A percentile compares a stretch with the other conserved stretches of the same genome.
Conservation (phyloP, 768 basidiomycete species). For the Psilocybe cyanescens region DNA sequence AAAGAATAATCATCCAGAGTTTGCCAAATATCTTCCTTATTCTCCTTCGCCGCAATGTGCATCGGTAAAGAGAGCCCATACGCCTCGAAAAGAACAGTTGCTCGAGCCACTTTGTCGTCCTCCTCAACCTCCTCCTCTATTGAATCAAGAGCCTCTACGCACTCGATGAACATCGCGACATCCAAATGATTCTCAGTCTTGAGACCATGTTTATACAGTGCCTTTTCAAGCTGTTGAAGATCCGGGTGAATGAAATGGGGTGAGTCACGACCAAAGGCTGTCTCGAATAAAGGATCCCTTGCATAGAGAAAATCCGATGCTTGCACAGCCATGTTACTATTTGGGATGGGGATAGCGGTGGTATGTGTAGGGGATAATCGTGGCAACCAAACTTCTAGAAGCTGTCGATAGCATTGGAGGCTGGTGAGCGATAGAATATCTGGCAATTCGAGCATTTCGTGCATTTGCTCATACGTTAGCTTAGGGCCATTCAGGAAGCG, state of each 20-base stretch:
- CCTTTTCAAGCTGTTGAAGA: constrained; percentile 31
- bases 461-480: constrained; percentile 12
- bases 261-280: constrained; percentile 36
- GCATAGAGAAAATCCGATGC: constrained; percentile 35
- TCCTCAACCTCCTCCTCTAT: constrained; percentile 10
- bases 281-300: constrained; percentile 36
- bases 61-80: constrained; percentile 40
- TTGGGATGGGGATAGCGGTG: constrained; percentile 35
- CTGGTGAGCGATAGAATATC: constrained; percentile 4
- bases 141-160: constrained; percentile 35
- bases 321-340: constrained; percentile 27
- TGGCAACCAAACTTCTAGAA: constrained; percentile 18
- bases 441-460: constrained; percentile 12
- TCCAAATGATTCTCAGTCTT: constrained; percentile 30
- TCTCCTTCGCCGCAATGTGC: constrained; percentile 14
- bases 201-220: constrained; percentile 33
- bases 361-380: constrained; percentile 7
- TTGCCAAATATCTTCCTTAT: constrained; percentile 28
- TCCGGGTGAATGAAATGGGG: constrained; percentile 32
- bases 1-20: constrained; percentile 39
- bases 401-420: constrained; percentile 15
- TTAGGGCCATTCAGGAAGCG: constrained; percentile 4
- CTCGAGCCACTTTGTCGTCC: constrained; percentile 26
- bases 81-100: constrained; percentile 33
- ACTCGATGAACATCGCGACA: constrained; percentile 37